phyloP scores from a whole-genome alignment of 2,329 filamentous ascomycete species.

The Colletotrichum salicis region DNA sequence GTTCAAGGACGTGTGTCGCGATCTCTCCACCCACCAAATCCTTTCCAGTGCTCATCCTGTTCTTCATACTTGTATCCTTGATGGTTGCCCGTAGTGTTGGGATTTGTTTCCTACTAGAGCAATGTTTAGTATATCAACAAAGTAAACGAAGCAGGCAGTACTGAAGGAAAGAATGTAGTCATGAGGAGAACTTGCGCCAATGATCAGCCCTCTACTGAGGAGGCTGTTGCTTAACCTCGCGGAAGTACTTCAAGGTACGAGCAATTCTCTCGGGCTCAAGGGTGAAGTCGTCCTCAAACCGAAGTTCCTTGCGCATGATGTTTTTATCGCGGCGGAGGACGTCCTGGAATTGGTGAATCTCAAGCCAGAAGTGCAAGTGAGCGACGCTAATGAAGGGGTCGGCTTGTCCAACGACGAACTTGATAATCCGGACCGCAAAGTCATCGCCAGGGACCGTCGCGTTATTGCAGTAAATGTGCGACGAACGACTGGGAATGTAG shows the following conservation, averaged over 20 bases:
- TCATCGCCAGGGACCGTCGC: background rate
- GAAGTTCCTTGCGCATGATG: background rate
- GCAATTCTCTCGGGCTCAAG: background rate
- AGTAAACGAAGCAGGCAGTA: background rate
- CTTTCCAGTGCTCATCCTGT: background rate
- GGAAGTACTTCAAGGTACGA: background rate
- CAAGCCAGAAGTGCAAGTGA: background rate
- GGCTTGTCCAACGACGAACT: background rate
- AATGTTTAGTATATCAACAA: background rate
- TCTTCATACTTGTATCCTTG: no score
- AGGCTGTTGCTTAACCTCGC: background rate
- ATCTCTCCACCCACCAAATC: background rate
- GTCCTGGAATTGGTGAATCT: background rate
- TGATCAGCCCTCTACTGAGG: background rate
- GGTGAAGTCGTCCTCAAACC: background rate
- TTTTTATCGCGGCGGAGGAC: background rate
- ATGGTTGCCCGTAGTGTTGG: no score
- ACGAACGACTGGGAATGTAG: background rate
- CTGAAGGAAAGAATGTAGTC: background rate
- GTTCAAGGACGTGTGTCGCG: background rate
- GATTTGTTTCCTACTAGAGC: background rate
- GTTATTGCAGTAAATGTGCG: background rate
- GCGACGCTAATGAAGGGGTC: background rate
- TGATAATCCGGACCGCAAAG: background rate
- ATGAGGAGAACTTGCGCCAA: background rate